These are phyloP conservation scores for Stylosanthes scabra DNA, from an alignment of 331 rosid genomes.

Conservation along the genomic window DNA sequence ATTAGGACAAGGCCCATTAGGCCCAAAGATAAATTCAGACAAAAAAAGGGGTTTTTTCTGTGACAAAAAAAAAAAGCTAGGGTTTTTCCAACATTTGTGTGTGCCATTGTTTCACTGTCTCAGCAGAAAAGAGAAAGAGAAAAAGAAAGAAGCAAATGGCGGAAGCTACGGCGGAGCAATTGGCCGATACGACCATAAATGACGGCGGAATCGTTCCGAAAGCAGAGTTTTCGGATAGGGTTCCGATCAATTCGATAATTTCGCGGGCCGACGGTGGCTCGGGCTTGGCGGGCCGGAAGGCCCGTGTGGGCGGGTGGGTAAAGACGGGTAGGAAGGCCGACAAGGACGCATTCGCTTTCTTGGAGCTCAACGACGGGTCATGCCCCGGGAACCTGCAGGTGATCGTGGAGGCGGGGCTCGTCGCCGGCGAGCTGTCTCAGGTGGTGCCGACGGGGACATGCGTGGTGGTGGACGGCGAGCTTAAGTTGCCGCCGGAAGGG, in stretches of 20 bases:
- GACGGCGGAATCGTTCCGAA: slow-evolving; percentile 32
- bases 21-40: neutral
- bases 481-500: slow-evolving; percentile 86
- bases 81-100: neutral
- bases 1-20: no score
- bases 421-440: slow-evolving; percentile 70
- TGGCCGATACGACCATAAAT: slow-evolving; percentile 48
- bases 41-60: neutral
- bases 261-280: slow-evolving; percentile 83
- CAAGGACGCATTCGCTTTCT: slow-evolving; percentile 87
- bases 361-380: slow-evolving; percentile 91
- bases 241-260: slow-evolving; percentile 65
- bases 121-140: neutral
- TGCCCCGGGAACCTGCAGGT: slow-evolving; percentile 85
- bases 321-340: slow-evolving; percentile 97
- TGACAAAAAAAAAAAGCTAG: no score
- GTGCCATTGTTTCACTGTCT: neutral
- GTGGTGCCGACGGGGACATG: slow-evolving; percentile 73
- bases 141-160: slow-evolving; percentile 52
- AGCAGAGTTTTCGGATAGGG: slow-evolving; percentile 78
- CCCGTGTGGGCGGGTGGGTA: slow-evolving; percentile 92
- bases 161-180: slow-evolving; percentile 53
- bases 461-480: slow-evolving; percentile 71
- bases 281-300: slow-evolving; percentile 63
- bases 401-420: slow-evolving; percentile 73